Percentiles rank a stretch among this genome's conserved stretches.
Evolutionary conservation across 768 basidiomycete species (phyloP).

Genomic region (Trichaptum fuscoviolaceum): DNA sequence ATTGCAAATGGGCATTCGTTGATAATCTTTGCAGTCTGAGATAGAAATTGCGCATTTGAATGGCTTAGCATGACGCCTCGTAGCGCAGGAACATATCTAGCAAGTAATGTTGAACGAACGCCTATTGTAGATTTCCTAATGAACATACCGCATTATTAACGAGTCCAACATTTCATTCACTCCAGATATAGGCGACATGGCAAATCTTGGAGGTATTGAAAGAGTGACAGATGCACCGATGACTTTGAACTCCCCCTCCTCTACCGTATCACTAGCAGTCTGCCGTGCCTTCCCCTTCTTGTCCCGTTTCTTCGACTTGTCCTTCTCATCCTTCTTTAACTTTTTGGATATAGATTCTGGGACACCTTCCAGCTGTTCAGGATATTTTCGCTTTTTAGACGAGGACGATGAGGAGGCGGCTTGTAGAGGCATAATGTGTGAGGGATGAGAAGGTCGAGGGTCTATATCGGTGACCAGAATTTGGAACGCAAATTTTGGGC

Average conservation of each 20-base stretch:
- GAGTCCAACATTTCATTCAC: conserved; percentile 89
- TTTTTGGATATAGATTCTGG: conserved; percentile 1
- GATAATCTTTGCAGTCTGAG: conserved; percentile 59
- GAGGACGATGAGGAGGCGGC: neutral
- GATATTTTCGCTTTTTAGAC: conserved; percentile 4
- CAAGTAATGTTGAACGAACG: neutral
- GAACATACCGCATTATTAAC: conserved; percentile 85
- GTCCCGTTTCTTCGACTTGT: conserved; percentile 6
- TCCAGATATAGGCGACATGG: conserved; percentile 64
- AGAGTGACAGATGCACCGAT: conserved; percentile 63
- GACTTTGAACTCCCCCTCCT: conserved; percentile 49
- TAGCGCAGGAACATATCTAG: conserved; percentile 86
- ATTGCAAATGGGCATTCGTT: conserved; percentile 84
- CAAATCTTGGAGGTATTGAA: conserved; percentile 78
- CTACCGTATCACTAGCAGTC: conserved; percentile 8
- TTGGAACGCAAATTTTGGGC: neutral
- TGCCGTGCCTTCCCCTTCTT: conserved; percentile 21
- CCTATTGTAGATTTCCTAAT: neutral
- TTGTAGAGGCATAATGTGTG: neutral
- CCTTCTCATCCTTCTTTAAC: conserved; percentile 12
- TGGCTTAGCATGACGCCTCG: conserved; percentile 85
- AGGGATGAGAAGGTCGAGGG: neutral
- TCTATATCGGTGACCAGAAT: neutral
- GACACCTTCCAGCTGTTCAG: neutral
- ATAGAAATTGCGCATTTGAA: conserved; percentile 66